phyloP scores from a whole-genome alignment of 164 flowering plant species.

The Malania oleifera region DNA sequence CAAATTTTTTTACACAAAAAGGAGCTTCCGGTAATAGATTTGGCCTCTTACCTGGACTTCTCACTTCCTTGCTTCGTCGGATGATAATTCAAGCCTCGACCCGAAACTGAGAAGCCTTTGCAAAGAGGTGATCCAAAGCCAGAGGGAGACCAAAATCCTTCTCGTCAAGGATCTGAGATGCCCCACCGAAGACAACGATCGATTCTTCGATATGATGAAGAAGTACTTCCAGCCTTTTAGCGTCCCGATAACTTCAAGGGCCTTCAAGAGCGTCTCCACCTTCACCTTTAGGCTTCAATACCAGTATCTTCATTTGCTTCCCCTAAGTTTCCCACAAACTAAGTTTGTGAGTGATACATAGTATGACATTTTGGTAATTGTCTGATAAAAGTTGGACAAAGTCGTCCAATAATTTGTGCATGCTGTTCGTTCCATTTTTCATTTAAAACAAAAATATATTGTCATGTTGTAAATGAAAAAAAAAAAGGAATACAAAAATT shows the following conservation, averaged over 20 bases:
- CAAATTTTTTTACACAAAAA: too few species aligned
- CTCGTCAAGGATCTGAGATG: constrained; percentile 92
- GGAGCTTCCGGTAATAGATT: constrained; percentile 68
- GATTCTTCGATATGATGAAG: constrained; percentile 96
- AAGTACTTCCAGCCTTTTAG: constrained; percentile 68
- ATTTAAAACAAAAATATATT: too few species aligned
- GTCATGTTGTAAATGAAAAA: too few species aligned
- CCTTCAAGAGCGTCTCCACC: constrained; percentile 67
- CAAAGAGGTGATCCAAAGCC: constrained; percentile 59
- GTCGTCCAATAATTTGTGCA: too few species aligned
- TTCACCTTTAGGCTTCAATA: constrained; percentile 99
- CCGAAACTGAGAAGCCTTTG: constrained; percentile 37
- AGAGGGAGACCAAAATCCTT: constrained; percentile 82
- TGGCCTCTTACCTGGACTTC: constrained; percentile 43
- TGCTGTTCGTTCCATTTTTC: too few species aligned
- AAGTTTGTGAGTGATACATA: too few species aligned
- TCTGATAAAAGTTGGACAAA: too few species aligned
- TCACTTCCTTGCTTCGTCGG: constrained; percentile 11
- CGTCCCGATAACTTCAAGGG: constrained; percentile 65
- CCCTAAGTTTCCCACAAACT: too few species aligned
- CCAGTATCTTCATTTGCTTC: constrained; percentile 15
- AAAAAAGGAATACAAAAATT: too few species aligned
- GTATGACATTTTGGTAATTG: too few species aligned
- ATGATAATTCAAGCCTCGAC: neutral
- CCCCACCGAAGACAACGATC: constrained; percentile 78